Base-by-base conservation (phyloP, 805 yeast genomes). In the Jamesozyma spencerorum region DNA sequence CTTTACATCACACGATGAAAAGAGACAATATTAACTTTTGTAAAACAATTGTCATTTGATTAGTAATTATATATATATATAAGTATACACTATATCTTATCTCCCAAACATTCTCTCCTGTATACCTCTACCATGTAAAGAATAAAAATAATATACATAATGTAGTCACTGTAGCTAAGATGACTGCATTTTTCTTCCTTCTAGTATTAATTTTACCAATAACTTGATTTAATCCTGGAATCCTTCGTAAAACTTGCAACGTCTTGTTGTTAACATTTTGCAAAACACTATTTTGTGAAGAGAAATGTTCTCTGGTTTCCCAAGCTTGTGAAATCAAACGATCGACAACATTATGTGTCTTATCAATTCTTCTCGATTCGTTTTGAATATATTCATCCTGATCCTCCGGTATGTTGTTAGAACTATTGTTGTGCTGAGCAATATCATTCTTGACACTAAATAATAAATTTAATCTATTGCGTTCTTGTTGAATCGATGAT, bases 221-320 rank as follows among this genome's bases (percentile, higher is more conserved):
- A 41, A 90, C 58, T 6, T 75, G 74, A 55, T 81, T 83, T 35
- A 90, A 65, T 1, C 97, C 97, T 0, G 98, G 98, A 37, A 92
- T 72, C 30, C 73, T 66, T 52, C 75, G 75, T 35, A 87, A 64
- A 1, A 84, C 69, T 32, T 71, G 71, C 44, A 77, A 68, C 41
- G 88, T 65, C 43, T 76, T 71, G 42, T 74, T 69, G 47, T 81
- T 84, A 4, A 92, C 83, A 44, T 68, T 74, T 42, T 69, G 68
- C 39, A 92, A 66, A 6, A 73, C 58, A 30, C 71, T 72, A 44
- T 90, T 70, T 64, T 92, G 98, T 36, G 79, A 69, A 35, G 72
- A 49, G 39, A 92, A 72, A 54, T 85, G 94, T 45, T 88, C 97
- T 43, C 97, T 70, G 0, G 97, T 87, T 49, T 83, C 85, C 64